Base-by-base conservation (phyloP, 352 stramenopile genomes). In the Phytophthora hybrid region DNA sequence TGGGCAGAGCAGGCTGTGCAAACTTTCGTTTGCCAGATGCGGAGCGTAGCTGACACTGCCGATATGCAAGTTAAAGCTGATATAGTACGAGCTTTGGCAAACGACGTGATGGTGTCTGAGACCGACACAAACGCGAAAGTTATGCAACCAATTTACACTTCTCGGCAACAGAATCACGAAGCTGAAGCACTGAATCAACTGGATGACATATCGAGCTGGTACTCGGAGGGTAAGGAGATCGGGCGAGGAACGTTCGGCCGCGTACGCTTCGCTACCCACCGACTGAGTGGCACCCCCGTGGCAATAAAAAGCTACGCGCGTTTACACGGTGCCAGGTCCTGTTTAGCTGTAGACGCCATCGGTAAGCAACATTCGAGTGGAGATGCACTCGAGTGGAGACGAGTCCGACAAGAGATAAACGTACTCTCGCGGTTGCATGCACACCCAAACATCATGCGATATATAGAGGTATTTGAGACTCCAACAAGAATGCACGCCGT, bases 251-350 rank as follows among this genome's bases (percentile, higher is more conserved):
- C 86, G 0, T 93, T 91, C 49, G 84, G 83, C 4, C 74, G 79
- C 39, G 82, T 93, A 14, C 76, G 78, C 32, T 54, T 77, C 14
- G 86, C 73, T 21, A 72, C 54, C 7, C 84, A 93, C 31, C 77
- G 83, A 10, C 49, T 92, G 18, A 88, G 71, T 56, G 65, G 56
- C 9, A 77, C 76, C 1, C 51, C 56, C 3, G 86, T 93, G 5
- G 84, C 84, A 10, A 85, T 93, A 62, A 93, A 93, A 71, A 90
- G 77, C 34, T 93, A 93, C 73, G 71, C 66, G 9, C 76, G 85
- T 46, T 75, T 84, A 16, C 66, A 77, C 46, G 73, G 73, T n/a
- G 71, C 78, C 10, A 63, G 47, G 16, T 73, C 78, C 16, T 92
- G 85, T 21, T 81, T 74, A 18, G 53, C 66, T 10, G 34, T 72